Base-by-base conservation (phyloP, 2,329 filamentous ascomycete species). In the Arthrobotrys conoides region DNA sequence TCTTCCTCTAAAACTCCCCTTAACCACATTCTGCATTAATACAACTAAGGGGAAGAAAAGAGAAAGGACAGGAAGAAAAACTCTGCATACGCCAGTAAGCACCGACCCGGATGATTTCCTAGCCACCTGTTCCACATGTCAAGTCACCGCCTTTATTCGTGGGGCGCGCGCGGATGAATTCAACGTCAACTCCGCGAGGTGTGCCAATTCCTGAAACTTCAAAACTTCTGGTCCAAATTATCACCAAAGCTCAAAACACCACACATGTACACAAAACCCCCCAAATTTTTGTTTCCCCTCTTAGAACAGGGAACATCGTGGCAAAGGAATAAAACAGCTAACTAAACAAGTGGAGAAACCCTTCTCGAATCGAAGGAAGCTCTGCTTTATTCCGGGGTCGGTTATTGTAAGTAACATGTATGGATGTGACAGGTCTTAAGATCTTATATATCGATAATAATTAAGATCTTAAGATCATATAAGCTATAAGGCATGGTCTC, bases 131-230 rank as follows among this genome's bases (percentile, higher is more conserved):
- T 24, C 16, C 36, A 44, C 57, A 61, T 61, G 36, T 44, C 57
- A 44, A 22, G 8, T 61, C 53, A 59, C 53, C 18, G 9, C n/a
- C 16, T 27, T 24, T 61, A 30, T 30, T 30, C 27, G 27, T 6
- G 27, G 10, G 10, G 36, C 27, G 27, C 27, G 3, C 27, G 22
- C 57, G 57, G 57, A 10, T 61, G 57, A 61, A 61, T 61, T 41
- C 57, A 20, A 41, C 8, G 9, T 14, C 38, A 27, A 27, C 14
- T 27, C 57, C 20, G 36, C 33, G 22, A 44, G 57, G 57, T 61
- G 57, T 61, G 57, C 36, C 57, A 61, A 61, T 61, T 61, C 57
- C 57, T 61, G 57, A 61, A 61, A 61, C 27, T 30, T 30, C 27
- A 6, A n/a, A n/a, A 30, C 57, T 20, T 46, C 36, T 14, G 5